phyloP scores from a whole-genome alignment of 805 yeast species.

The Ogataea degrootiae region DNA sequence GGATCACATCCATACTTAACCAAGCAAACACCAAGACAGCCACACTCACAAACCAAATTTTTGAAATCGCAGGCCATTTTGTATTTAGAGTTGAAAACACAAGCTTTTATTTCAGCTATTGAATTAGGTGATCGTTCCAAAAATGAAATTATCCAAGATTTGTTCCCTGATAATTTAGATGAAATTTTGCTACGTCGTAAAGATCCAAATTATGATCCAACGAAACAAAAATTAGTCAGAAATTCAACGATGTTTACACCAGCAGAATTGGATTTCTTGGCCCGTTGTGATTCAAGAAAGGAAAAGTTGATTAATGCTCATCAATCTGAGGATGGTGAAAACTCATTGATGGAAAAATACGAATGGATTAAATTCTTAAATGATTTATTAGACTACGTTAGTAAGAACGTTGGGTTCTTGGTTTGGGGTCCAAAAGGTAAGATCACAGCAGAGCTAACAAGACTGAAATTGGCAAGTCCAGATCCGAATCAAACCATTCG shows the following conservation, averaged over 20 bases:
- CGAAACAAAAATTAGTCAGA: slow-evolving; percentile 21
- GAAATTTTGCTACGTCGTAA: slow-evolving; percentile 40
- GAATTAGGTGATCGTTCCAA: slow-evolving; percentile 59
- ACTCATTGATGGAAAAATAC: slow-evolving; percentile 61
- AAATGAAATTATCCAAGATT: slow-evolving; percentile 64
- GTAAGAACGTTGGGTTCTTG: slow-evolving; percentile 66
- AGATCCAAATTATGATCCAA: slow-evolving; percentile 24
- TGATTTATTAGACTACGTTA: slow-evolving; percentile 72
- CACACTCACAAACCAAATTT: slow-evolving; percentile 34
- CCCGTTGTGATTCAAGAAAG: slow-evolving; percentile 67
- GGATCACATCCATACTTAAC: slow-evolving; percentile 3
- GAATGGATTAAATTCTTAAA: slow-evolving; percentile 83
- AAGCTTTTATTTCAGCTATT: slow-evolving; percentile 86
- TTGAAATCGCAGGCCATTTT: slow-evolving; percentile 77
- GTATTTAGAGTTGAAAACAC: slow-evolving; percentile 86
- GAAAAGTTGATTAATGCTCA: slow-evolving; percentile 46
- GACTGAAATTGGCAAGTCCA: slow-evolving; percentile 6
- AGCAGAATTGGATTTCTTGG: slow-evolving; percentile 73
- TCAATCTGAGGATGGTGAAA: slow-evolving; percentile 31
- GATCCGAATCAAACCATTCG: not conserved
- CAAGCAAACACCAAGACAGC: slow-evolving; percentile 9
- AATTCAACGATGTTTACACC: slow-evolving; percentile 49
- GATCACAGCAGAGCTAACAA: slow-evolving; percentile 22
- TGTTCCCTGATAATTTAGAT: slow-evolving; percentile 66
- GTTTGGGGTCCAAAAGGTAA: slow-evolving; percentile 56